These are phyloP conservation scores for Epichloe scottii DNA, from an alignment of 2,329 filamentous ascomycete genomes.

Conservation along the genomic window DNA sequence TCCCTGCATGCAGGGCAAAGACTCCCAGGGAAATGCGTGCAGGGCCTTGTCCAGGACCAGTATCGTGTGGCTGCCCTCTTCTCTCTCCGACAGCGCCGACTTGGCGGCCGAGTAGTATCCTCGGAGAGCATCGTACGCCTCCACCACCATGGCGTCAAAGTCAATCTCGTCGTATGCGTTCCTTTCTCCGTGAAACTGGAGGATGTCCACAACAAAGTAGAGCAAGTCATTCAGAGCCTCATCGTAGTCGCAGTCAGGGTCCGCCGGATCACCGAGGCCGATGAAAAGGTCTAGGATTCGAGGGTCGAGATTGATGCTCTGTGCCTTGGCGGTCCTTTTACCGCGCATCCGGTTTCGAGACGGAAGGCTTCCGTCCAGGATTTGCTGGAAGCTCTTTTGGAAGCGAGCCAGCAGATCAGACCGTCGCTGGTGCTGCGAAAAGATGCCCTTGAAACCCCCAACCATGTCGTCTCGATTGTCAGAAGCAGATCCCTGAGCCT, in stretches of 20 bases:
- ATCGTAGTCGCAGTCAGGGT: slow-evolving; percentile 61
- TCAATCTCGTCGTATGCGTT: slow-evolving; percentile 98
- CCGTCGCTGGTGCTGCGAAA: slow-evolving; percentile 58
- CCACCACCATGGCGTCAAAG: slow-evolving; percentile 82
- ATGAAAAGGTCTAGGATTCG: slow-evolving; percentile 78
- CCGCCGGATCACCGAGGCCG: slow-evolving; percentile 62
- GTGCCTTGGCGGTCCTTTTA: slow-evolving; percentile 33
- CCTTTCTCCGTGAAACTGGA: slow-evolving; percentile 90
- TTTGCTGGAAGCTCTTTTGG: slow-evolving; percentile 61
- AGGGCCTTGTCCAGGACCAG: slow-evolving; percentile 84
- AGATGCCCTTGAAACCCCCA: slow-evolving; percentile 94
- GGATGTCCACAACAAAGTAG: slow-evolving; percentile 90
- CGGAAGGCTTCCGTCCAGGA: slow-evolving; percentile 74
- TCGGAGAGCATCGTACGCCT: slow-evolving; percentile 72
- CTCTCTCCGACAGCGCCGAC: slow-evolving; percentile 22
- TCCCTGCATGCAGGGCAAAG: slow-evolving; percentile 69
- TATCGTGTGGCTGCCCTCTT: slow-evolving; percentile 56
- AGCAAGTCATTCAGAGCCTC: slow-evolving; percentile 84
- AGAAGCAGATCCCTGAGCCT: slow-evolving; percentile 66
- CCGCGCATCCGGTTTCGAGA: slow-evolving; percentile 55
- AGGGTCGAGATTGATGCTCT: slow-evolving; percentile 38
- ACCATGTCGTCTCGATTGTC: slow-evolving; percentile 86
- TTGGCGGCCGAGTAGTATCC: slow-evolving; percentile 53
- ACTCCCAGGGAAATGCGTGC: slow-evolving; percentile 93
- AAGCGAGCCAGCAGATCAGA: slow-evolving; percentile 60